Evolutionary conservation across 176 grass and related monocot genomes (phyloP), one percentile per base, ranked within the genome.

Genomic region (Eleusine indica): DNA sequence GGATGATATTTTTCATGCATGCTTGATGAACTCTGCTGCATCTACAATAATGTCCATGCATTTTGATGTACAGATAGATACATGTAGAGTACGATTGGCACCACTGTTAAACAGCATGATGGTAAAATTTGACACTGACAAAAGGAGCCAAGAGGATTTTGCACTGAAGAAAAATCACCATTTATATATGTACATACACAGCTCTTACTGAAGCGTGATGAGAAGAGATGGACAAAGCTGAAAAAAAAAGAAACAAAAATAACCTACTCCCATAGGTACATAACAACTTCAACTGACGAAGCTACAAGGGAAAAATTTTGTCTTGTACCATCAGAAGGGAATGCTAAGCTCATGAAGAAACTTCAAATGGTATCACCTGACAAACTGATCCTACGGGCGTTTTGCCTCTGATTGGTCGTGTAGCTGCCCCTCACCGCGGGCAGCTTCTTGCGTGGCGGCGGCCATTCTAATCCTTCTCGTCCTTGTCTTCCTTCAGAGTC

Each of bases 401-500:
- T 86, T 90, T 42, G 68, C 83, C 88, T 54, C 78, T 52, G 63
- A 30, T 60, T 21, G 62, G 73, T 25, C 64, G 69, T 82, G 82
- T 62, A 85, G 43, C 73, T 78, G 73, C 38, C 58, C 30, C 53
- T 42, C 19, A 37, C 51, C 41, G 9, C 29, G 19, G 19, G 57
- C 17, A 70, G 68, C 19, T 75, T 17, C 48, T 37, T 32, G 17
- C 13, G 15, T 58, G 30, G 66, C 12, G 14, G 40, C 41, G 22
- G 25, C 57, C 29, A 53, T 39, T 56, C 57, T 88, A 92, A 80
- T 87, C 90, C 39, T 93, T 97, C 77, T 99, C 96, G 67, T 98
- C 96, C 89, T 92, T 98, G 56, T 88, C 84, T 90, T 99, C 96
- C 64, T 90, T 99, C 16, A 99, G 85, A 78, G 83, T 88, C 93